phyloP scores from a whole-genome alignment of 352 stramenopile genomes.

The Globisporangium okanoganense region DNA sequence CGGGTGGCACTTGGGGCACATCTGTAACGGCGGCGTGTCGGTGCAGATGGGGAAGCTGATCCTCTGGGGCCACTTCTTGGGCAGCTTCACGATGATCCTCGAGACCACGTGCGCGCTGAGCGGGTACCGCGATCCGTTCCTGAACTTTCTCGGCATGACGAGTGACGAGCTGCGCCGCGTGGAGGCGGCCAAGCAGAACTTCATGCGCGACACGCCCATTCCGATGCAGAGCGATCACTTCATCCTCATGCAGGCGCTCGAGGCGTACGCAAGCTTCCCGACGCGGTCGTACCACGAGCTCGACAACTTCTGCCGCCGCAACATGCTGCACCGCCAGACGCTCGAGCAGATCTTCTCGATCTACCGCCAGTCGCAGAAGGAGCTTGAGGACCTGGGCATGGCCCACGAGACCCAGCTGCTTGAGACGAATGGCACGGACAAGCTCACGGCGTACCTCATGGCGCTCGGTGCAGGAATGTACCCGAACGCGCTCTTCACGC shows the following conservation, averaged over 20 bases:
- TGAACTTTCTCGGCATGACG: slow-evolving; percentile 69
- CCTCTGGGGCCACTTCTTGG: slow-evolving; percentile 65
- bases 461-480: slow-evolving; percentile 66
- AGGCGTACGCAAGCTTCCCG: slow-evolving; percentile 45
- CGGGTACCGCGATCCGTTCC: slow-evolving; percentile 73
- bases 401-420: slow-evolving; percentile 43
- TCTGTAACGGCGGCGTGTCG: slow-evolving; percentile 59
- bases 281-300: slow-evolving; percentile 33
- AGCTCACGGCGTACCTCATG: slow-evolving; percentile 57
- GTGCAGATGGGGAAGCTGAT: slow-evolving; percentile 73
- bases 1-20: slow-evolving; percentile 70
- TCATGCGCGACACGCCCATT: slow-evolving; percentile 39
- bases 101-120: slow-evolving; percentile 68
- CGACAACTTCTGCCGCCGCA: slow-evolving; percentile 49
- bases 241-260: slow-evolving; percentile 59
- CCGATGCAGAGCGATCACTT: slow-evolving; percentile 69
- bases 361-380: slow-evolving; percentile 59
- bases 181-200: slow-evolving; percentile 46
- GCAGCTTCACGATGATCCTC: slow-evolving; percentile 56
- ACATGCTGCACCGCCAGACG: slow-evolving; percentile 61
- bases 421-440: slow-evolving; percentile 20
- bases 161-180: slow-evolving; percentile 51
- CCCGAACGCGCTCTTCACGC: slow-evolving; percentile 63
- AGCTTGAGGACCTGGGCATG: slow-evolving; percentile 54
- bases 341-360: slow-evolving; percentile 67